Evolutionary conservation across 306 rosid genomes (phyloP), one percentile per base, ranked within the genome.

Genomic region (Cicer yamashitae): DNA sequence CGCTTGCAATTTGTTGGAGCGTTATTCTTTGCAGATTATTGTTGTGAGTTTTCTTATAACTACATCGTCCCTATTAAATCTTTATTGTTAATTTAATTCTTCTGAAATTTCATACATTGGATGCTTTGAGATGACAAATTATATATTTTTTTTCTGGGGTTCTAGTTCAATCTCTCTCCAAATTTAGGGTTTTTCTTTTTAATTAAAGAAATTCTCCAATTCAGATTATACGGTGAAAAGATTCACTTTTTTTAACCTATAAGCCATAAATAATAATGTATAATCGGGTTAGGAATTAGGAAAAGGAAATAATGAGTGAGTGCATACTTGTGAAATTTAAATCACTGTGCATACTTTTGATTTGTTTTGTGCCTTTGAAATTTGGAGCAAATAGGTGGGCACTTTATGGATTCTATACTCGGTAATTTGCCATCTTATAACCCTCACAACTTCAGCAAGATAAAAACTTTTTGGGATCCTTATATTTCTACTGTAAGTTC

Each of bases 371-470:
- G 22, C 30, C 15, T 53, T 72, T 30, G 53, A 58, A 58, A 46
- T 71, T 72, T 75, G 40, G 79, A 45, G 30, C 77, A 82, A 67
- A 57, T 39, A 65, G 9, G n/a, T 51, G 2, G 20, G 10, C 73
- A 44, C 68, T 75, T 46, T 6, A 94, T 91, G 98, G 98, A 92
- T 57, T 91, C 96, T 75, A 18, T 85, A 46, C 89, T 91, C 50
- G 96, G 97, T 14, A 90, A 94, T 89, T 89, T 83, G 93, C 97
- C 97, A 59, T 91, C 98, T 3, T 82, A 82, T 44, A 90, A 94
- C 84, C 96, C 98, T 63, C 91, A 94, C 84, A 94, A 94, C 87
- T 94, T 94, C 90, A 94, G 93, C 84, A 96, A 90, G 81, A 87
- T 91, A 75, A 93, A 96, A 38, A 93, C 96, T 50, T 30, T 4